Evolutionary conservation across 2,329 filamentous ascomycete species (phyloP).

Genomic region (Aspergillus quadrilineatus): DNA sequence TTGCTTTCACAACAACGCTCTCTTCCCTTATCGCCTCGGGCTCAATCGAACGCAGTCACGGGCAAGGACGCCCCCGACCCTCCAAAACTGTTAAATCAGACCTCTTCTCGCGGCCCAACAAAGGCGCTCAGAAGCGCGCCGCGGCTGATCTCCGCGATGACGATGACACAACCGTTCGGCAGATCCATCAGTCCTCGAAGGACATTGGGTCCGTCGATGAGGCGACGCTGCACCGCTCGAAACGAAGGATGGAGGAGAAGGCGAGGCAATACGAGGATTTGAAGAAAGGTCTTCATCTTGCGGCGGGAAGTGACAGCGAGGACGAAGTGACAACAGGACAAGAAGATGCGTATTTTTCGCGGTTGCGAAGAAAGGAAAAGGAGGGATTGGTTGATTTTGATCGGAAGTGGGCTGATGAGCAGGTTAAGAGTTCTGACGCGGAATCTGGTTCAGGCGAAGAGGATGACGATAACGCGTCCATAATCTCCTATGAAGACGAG

Average conservation of each 20-base stretch:
- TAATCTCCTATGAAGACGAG: conserved; percentile 88
- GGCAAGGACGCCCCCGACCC: conserved; percentile 41
- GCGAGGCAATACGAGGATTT: conserved; percentile 82
- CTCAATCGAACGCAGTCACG: conserved; percentile 45
- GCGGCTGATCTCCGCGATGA: conserved; percentile 55
- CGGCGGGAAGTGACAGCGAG: conserved; percentile 38
- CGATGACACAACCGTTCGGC: conserved; percentile 56
- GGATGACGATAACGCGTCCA: conserved; percentile 54
- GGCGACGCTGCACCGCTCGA: conserved; percentile 62
- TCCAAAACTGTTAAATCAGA: conserved; percentile 59
- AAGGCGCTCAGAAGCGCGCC: conserved; percentile 62
- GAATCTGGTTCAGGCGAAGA: conserved; percentile 39
- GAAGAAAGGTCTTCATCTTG: conserved; percentile 83
- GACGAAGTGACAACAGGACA: conserved; percentile 24
- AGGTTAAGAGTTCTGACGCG: conserved; percentile 34
- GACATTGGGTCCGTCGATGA: conserved; percentile 64
- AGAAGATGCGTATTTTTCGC: conserved; percentile 50
- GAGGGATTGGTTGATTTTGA: conserved; percentile 84
- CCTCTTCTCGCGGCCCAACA: conserved; percentile 68
- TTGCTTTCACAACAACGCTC: conserved; percentile 87
- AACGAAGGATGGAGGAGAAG: conserved; percentile 85
- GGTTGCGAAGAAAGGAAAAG: conserved; percentile 57
- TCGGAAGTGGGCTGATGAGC: conserved; percentile 83
- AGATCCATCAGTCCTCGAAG: conserved; percentile 60
- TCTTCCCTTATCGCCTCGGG: conserved; percentile 65